A percentile compares a stretch with the other conserved stretches of the same genome.
These are phyloP conservation scores for Murraya paniculata DNA, from an alignment of 345 rosid genomes.

Conservation along the genomic window DNA sequence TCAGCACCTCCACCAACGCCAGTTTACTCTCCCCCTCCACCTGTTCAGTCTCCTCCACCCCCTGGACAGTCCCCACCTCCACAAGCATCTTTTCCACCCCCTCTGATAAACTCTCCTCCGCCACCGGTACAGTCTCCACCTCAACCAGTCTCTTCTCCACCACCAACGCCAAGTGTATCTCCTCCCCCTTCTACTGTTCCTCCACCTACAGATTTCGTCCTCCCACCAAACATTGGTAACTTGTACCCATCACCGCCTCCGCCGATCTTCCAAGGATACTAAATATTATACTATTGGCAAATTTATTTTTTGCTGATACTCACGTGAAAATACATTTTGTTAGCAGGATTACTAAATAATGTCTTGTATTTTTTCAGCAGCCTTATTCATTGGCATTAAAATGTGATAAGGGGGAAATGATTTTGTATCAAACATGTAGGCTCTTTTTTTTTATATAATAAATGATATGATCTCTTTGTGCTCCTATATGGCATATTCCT, in stretches of 20 bases:
- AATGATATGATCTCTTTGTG: neutral
- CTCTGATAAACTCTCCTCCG: constrained; percentile 11
- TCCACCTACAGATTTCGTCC: constrained; percentile 22
- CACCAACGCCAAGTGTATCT: neutral
- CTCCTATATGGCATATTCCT: neutral
- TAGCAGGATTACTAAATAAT: neutral
- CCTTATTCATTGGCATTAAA: neutral
- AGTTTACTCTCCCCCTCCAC: constrained; percentile 20
- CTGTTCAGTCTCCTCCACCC: constrained; percentile 23
- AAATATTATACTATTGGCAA: constrained; percentile 7
- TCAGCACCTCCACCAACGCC: constrained; percentile 27
- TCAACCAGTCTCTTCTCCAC: neutral
- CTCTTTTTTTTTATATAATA: neutral
- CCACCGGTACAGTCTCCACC: constrained; percentile 17
- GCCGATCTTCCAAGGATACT: constrained; percentile 70
- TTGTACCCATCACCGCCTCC: constrained; percentile 83
- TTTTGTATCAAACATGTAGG: neutral
- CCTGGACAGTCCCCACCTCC: constrained; percentile 23
- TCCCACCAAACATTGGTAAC: constrained; percentile 62
- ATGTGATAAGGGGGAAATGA: neutral
- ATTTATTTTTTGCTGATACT: too few species aligned
- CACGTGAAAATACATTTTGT: neutral
- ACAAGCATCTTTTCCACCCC: constrained; percentile 24
- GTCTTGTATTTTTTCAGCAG: neutral
- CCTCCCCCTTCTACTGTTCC: constrained; percentile 21